Evolutionary conservation across 345 rosid species (phyloP).

Genomic region (Linum lewisii): DNA sequence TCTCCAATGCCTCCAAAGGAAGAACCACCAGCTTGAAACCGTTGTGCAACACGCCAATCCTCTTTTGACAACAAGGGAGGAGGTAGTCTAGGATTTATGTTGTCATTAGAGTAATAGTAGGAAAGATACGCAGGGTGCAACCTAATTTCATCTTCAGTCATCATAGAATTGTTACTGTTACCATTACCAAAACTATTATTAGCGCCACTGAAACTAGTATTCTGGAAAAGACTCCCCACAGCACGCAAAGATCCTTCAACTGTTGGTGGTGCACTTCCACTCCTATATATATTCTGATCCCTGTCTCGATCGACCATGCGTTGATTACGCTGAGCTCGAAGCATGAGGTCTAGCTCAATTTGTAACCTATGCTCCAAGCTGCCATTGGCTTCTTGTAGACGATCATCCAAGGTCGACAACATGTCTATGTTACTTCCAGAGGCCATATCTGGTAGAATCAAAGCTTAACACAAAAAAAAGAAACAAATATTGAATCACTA

Average conservation of each 20-base stretch:
- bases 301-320: constrained; percentile 39
- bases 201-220: constrained; percentile 30
- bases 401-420: constrained; percentile 36
- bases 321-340: constrained; percentile 41
- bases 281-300: constrained; percentile 45
- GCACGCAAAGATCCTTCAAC: constrained; percentile 81
- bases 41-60: constrained; percentile 80
- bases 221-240: constrained; percentile 51
- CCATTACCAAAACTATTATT: constrained; percentile 9
- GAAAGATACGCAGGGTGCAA: constrained; percentile 73
- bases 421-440: constrained; percentile 50
- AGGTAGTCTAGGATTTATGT: constrained; percentile 73
- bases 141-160: constrained; percentile 71
- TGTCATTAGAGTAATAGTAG: constrained; percentile 68
- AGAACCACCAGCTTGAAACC: constrained; percentile 60
- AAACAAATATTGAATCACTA: not conserved
- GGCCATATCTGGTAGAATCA: constrained; percentile 28
- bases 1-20: constrained; percentile 44
- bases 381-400: constrained; percentile 35
- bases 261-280: constrained; percentile 96
- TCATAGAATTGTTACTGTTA: constrained; percentile 21
- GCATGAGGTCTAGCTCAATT: constrained; percentile 55
- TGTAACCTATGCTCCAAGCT: constrained; percentile 51
- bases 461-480: not conserved
- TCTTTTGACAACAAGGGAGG: constrained; percentile 80